Evolutionary conservation across 768 basidiomycete species (phyloP).

Genomic region (Trametopsis cervina): DNA sequence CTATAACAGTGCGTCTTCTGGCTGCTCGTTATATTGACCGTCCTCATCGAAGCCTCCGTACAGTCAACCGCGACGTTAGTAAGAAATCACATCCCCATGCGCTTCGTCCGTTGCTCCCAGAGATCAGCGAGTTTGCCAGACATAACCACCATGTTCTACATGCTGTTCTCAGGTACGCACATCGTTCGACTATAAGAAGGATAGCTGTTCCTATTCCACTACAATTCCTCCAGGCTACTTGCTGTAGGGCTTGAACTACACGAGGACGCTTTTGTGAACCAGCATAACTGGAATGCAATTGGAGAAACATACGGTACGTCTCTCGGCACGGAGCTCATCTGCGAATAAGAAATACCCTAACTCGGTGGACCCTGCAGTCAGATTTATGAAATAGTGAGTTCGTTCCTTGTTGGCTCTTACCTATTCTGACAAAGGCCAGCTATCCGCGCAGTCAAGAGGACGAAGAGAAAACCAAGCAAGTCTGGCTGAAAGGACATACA

Average conservation of each 20-base stretch:
- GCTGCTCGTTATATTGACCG: not conserved
- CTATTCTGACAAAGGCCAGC: constrained; percentile 21
- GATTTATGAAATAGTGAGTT: constrained; percentile 44
- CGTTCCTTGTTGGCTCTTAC: not conserved
- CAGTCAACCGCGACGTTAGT: constrained; percentile 45
- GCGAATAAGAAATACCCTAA: no score
- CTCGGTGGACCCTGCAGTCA: constrained; percentile 6
- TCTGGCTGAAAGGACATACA: constrained; percentile 57
- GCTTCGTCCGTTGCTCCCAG: constrained; percentile 44
- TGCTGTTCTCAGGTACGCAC: constrained; percentile 28
- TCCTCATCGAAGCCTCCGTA: no score
- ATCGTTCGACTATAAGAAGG: constrained; percentile 8
- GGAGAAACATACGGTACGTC: constrained; percentile 32
- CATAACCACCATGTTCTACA: constrained; percentile 33
- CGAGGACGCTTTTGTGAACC: constrained; percentile 36
- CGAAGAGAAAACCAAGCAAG: constrained; percentile 42
- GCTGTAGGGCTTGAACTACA: constrained; percentile 40
- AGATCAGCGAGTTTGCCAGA: constrained; percentile 32
- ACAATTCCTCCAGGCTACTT: constrained; percentile 24
- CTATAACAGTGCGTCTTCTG: constrained; percentile 41
- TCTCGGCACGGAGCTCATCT: not conserved
- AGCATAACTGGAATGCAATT: constrained; percentile 30
- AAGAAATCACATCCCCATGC: constrained; percentile 43
- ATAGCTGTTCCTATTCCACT: no score
- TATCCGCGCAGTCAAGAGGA: constrained; percentile 45